Percentiles rank a stretch among this genome's conserved stretches.
Evolutionary conservation across 441 rosid genomes (phyloP).

Genomic region (Populus trichocarpa): DNA sequence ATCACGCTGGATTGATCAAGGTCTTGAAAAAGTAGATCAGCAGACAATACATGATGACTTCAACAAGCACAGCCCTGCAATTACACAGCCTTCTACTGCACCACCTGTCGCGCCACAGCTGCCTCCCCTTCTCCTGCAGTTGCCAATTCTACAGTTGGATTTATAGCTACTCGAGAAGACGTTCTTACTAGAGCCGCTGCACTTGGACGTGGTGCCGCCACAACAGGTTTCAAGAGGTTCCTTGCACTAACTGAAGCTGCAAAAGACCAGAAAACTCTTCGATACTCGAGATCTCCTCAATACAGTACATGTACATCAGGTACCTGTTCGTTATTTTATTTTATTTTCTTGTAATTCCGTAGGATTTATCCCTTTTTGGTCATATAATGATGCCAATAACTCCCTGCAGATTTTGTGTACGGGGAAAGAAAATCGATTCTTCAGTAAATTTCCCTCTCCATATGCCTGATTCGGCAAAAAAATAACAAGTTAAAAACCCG

Average conservation of each 20-base stretch:
- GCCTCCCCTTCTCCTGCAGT: conserved; percentile 42
- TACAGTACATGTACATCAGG: not conserved
- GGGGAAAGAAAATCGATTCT: not conserved
- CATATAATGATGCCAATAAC: not conserved
- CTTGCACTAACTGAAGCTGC: conserved; percentile 99
- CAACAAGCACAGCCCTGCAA: conserved; percentile 78
- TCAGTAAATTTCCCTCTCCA: too few relatives aligned
- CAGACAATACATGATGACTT: conserved; percentile 90
- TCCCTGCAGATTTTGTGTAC: not conserved
- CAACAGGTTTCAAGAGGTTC: conserved; percentile 97
- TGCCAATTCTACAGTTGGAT: conserved; percentile 48
- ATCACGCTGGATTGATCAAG: conserved; percentile 42
- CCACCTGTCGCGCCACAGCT: conserved; percentile 31
- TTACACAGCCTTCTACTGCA: conserved; percentile 46
- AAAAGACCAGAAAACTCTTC: conserved; percentile 87
- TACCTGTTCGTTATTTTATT: not conserved
- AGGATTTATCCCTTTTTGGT: not conserved
- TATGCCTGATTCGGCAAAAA: too few relatives aligned
- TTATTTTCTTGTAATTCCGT: not conserved
- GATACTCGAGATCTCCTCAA: conserved; percentile 40
- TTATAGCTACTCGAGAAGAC: conserved; percentile 84
- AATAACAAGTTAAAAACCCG: too few relatives aligned
- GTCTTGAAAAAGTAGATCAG: conserved; percentile 89
- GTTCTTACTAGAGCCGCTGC: conserved; percentile 97
- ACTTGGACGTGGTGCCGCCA: conserved; percentile 97